These are phyloP conservation scores for Penicillium angulare DNA, from an alignment of 495 filamentous ascomycete species.

Conservation along the genomic window DNA sequence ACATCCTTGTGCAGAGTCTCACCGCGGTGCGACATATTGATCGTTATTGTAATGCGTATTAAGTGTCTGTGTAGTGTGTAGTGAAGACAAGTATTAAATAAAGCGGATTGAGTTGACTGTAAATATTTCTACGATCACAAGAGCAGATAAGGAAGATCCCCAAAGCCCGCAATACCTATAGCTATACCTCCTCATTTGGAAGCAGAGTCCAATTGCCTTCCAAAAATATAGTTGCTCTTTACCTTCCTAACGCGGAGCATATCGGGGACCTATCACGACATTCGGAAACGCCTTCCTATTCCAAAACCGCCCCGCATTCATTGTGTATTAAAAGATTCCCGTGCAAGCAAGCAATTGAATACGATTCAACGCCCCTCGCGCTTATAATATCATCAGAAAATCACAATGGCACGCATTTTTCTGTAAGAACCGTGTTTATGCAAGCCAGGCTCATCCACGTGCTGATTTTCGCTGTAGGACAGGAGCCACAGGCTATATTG, in stretches of 20 bases:
- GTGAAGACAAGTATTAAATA: too few relatives aligned
- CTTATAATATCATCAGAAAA: neutral
- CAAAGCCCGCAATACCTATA: too few relatives aligned
- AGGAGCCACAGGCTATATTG: conserved; percentile 65
- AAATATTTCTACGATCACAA: too few relatives aligned
- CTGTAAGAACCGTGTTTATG: conserved; percentile 8
- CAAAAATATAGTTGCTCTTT: too few relatives aligned
- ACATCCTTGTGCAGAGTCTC: conserved; percentile 32
- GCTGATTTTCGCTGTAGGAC: conserved; percentile 29
- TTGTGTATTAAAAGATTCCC: conserved; percentile 1
- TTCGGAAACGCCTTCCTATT: conserved; percentile 16
- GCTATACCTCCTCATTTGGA: too few relatives aligned
- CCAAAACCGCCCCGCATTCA: neutral
- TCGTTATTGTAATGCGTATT: neutral
- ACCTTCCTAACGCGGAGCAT: neutral
- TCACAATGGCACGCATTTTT: conserved; percentile 24
- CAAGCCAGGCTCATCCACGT: neutral
- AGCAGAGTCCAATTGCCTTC: neutral
- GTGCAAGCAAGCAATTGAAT: neutral
- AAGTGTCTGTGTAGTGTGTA: too few relatives aligned
- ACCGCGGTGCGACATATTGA: conserved; percentile 31
- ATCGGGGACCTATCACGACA: neutral
- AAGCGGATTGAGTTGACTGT: too few relatives aligned
- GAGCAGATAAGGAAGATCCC: too few relatives aligned
- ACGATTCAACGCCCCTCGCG: neutral